phyloP scores from a whole-genome alignment of 768 basidiomycete genomes.

The Lepiota venenata region DNA sequence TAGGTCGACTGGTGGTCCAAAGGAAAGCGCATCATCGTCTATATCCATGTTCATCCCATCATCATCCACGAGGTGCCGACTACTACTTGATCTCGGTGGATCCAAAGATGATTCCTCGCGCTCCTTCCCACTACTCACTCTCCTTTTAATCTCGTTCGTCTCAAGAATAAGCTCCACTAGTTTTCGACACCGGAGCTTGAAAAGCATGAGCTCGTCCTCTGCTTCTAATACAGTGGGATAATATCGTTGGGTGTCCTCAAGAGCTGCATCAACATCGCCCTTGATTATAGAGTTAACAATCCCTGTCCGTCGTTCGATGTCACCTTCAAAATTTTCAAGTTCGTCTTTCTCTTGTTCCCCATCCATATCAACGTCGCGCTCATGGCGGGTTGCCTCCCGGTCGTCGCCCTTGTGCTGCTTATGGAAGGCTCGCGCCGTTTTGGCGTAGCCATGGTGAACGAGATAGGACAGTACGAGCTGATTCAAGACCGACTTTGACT shows the following conservation, averaged over 20 bases:
- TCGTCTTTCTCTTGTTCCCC: conserved; percentile 15
- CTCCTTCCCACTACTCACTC: conserved; percentile 38
- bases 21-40: conserved; percentile 33
- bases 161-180: conserved; percentile 81
- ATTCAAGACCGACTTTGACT: conserved; percentile 58
- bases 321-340: conserved; percentile 34
- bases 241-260: conserved; percentile 49
- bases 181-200: conserved; percentile 81
- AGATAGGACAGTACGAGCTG: conserved; percentile 79
- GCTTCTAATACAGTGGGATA: conserved; percentile 65
- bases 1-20: conserved; percentile 12
- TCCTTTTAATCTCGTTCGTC: conserved; percentile 67
- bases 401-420: conserved; percentile 30
- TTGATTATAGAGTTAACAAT: conserved; percentile 66
- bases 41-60: conserved; percentile 64
- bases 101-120: conserved; percentile 26
- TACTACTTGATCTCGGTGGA: conserved; percentile 4
- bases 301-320: conserved; percentile 64
- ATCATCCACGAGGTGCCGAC: conserved; percentile 31
- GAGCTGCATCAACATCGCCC: conserved; percentile 71
- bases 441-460: conserved; percentile 79
- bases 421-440: conserved; percentile 66
- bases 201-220: conserved; percentile 68
- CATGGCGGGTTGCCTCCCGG: conserved; percentile 10
- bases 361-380: conserved; percentile 49